phyloP scores from a whole-genome alignment of 23 red algal species.

The Gracilaria caudata region DNA sequence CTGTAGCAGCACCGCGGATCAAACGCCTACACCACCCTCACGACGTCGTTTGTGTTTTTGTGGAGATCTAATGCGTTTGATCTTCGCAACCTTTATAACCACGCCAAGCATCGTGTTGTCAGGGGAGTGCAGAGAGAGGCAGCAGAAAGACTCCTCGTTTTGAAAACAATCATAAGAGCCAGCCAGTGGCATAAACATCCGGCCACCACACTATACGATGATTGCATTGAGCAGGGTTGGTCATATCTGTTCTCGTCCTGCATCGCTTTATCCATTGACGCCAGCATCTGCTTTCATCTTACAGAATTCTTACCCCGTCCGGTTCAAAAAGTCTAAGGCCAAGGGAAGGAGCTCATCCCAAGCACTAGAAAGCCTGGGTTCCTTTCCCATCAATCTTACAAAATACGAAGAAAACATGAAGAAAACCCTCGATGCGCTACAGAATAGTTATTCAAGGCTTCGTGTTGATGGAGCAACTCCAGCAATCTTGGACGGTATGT shows the following conservation, averaged over 20 bases:
- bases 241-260: background rate
- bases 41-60: too few relatives aligned
- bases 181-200: too few relatives aligned
- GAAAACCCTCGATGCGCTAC: constrained; percentile 51
- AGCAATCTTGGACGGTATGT: constrained; percentile 82
- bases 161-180: background rate
- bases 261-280: background rate
- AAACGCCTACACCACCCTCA: too few relatives aligned
- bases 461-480: constrained; percentile 76
- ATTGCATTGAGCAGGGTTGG: background rate
- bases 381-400: constrained; percentile 37
- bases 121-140: too few relatives aligned
- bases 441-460: constrained; percentile 50
- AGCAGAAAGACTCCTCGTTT: too few relatives aligned
- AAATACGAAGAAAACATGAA: constrained; percentile 56
- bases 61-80: too few relatives aligned
- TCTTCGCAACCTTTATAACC: background rate
- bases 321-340: constrained; percentile 4
- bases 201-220: background rate
- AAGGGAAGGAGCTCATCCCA: background rate
- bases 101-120: background rate
- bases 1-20: too few relatives aligned
- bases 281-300: background rate
- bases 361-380: background rate
- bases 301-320: background rate